A percentile compares a stretch with the other conserved stretches of the same genome.
Conservation (phyloP, 345 rosid species). For the Carallia brachiata region DNA sequence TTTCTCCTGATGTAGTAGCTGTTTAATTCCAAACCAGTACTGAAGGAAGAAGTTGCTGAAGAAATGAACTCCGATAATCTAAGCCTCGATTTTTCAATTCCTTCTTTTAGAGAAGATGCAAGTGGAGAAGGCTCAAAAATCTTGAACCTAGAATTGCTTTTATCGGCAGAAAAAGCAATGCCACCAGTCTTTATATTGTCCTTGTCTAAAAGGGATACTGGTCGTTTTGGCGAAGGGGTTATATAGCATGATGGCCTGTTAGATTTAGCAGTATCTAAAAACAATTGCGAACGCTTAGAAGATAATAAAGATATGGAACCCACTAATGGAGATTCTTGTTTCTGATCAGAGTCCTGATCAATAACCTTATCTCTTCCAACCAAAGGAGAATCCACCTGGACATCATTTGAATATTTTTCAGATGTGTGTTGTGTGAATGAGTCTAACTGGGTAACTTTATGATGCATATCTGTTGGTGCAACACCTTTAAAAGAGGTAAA, state of each 20-base stretch:
- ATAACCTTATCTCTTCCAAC: conserved; percentile 14
- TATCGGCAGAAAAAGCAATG: conserved; percentile 36
- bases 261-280: conserved; percentile 30
- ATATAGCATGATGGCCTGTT: conserved; percentile 28
- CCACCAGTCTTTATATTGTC: conserved; percentile 38
- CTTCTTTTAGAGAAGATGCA: conserved; percentile 42
- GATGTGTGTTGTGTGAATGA: conserved; percentile 31
- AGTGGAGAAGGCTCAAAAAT: conserved; percentile 42
- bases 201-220: conserved; percentile 40
- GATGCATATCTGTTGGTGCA: conserved; percentile 17
- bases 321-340: conserved; percentile 26
- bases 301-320: conserved; percentile 41
- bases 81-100: conserved; percentile 47
- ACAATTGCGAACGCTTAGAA: conserved; percentile 28
- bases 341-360: conserved; percentile 25
- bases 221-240: conserved; percentile 62
- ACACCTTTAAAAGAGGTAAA: conserved; percentile 16
- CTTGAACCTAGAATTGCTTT: conserved; percentile 45
- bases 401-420: conserved; percentile 26
- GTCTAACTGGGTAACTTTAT: conserved; percentile 22
- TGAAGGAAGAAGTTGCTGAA: conserved; percentile 34
- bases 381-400: conserved; percentile 15
- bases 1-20: conserved; percentile 10
- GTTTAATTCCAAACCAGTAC: conserved; percentile 29
- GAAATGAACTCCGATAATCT: conserved; percentile 36